Evolutionary conservation across 2,329 filamentous ascomycete species (phyloP).

Genomic region (Colletotrichum sp.): DNA sequence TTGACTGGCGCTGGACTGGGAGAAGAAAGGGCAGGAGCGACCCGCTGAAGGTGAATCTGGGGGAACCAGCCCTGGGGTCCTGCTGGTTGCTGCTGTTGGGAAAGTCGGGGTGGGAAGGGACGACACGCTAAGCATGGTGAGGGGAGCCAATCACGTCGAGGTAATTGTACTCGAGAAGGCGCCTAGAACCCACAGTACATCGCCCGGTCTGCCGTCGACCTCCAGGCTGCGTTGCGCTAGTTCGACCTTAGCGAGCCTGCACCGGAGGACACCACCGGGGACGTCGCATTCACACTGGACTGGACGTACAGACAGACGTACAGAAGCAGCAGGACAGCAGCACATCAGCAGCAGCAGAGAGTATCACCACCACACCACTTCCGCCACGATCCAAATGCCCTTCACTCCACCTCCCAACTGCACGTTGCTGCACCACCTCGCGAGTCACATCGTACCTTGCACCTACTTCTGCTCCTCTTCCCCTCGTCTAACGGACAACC

Average conservation of each 20-base stretch:
- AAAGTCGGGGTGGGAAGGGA: conserved; percentile 4
- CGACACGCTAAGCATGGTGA: conserved; percentile 6
- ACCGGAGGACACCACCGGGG: not conserved
- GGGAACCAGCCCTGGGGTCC: conserved; percentile 7
- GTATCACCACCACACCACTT: not conserved
- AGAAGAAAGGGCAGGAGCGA: not conserved
- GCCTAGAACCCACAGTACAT: not conserved
- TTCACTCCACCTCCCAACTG: not conserved
- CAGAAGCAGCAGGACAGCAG: not conserved
- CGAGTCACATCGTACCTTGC: not conserved
- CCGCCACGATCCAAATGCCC: not conserved
- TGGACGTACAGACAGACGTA: not conserved
- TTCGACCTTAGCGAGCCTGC: not conserved
- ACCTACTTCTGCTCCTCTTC: not conserved
- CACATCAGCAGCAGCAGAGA: not conserved
- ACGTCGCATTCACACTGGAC: not conserved
- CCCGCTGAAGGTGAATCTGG: conserved; percentile 11
- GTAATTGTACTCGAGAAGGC: conserved; percentile 6
- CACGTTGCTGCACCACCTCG: not conserved
- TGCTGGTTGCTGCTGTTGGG: conserved; percentile 1
- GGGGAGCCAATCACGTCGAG: conserved; percentile 1
- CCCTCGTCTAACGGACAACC: not conserved
- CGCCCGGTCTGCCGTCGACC: not conserved
- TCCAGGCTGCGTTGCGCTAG: not conserved
- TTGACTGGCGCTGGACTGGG: not conserved